Conservation (phyloP, 768 basidiomycete species). For the Mycena capillaripes region DNA sequence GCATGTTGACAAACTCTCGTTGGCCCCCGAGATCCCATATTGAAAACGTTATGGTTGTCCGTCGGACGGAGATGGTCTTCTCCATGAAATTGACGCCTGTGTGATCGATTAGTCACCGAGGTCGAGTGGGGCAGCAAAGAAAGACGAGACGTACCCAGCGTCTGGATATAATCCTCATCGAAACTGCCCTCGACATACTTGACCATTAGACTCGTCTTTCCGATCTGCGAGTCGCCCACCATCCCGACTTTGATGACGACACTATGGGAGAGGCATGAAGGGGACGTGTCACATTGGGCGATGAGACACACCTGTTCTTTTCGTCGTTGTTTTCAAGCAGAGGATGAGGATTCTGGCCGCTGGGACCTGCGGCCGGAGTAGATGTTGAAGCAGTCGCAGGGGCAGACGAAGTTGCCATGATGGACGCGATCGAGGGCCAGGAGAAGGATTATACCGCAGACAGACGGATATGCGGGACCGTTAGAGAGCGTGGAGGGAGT, state of each 20-base stretch:
- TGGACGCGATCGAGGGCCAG: slow-evolving; percentile 37
- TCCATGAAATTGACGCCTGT: slow-evolving; percentile 99
- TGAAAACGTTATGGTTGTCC: slow-evolving; percentile 99
- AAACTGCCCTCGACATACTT: slow-evolving; percentile 99
- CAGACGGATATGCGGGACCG: slow-evolving; percentile 24
- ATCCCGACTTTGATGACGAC: slow-evolving; percentile 99
- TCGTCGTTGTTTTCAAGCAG: slow-evolving; percentile 75
- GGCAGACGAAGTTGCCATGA: slow-evolving; percentile 67
- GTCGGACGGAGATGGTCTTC: slow-evolving; percentile 98
- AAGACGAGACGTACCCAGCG: slow-evolving; percentile 78
- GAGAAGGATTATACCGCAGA: slow-evolving; percentile 30
- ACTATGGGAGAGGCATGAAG: slow-evolving; percentile 52
- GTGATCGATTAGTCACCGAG: slow-evolving; percentile 26
- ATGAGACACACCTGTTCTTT: slow-evolving; percentile 71
- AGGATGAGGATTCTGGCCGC: slow-evolving; percentile 65
- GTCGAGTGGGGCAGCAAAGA: background rate
- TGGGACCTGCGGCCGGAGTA: slow-evolving; percentile 61
- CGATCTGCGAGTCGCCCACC: slow-evolving; percentile 99
- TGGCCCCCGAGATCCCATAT: slow-evolving; percentile 99
- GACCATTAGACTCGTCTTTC: slow-evolving; percentile 99
- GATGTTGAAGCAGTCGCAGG: slow-evolving; percentile 62
- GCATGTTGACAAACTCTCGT: slow-evolving; percentile 99
- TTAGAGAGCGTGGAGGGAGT: slow-evolving; percentile 39
- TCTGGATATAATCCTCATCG: slow-evolving; percentile 99
- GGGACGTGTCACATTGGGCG: slow-evolving; percentile 20